Evolutionary conservation across 148 eudicot species (phyloP).

Genomic region (Persicaria tinctoria): DNA sequence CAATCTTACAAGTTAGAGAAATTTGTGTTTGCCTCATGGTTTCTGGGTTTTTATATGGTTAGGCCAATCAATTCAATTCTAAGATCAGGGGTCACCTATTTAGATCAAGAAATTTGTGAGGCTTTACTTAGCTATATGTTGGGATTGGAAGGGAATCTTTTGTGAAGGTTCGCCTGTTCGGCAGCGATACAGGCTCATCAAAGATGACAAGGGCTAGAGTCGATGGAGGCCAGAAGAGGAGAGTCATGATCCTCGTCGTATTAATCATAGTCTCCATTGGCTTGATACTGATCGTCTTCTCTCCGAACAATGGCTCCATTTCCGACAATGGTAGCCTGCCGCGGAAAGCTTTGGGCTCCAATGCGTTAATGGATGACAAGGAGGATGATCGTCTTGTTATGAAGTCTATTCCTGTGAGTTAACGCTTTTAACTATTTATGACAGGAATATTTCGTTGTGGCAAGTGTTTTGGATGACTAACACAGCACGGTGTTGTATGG

Average conservation of each 20-base stretch:
- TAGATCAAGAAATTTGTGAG: neutral
- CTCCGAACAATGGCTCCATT: conserved; percentile 19
- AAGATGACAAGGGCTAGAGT: conserved; percentile 31
- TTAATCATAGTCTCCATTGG: conserved; percentile 22
- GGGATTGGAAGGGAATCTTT: neutral
- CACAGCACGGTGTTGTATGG: neutral
- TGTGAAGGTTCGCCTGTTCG: neutral
- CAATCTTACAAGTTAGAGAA: neutral
- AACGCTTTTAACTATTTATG: neutral
- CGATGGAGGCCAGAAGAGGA: conserved; percentile 26
- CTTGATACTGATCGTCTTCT: conserved; percentile 19
- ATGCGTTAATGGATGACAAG: conserved; percentile 14
- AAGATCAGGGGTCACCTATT: neutral
- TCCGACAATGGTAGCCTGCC: conserved; percentile 23
- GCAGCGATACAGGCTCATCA: neutral
- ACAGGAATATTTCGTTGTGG: neutral
- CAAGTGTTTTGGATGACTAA: neutral
- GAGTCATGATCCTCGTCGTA: conserved; percentile 18
- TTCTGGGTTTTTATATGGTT: neutral
- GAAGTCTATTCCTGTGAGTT: conserved; percentile 37
- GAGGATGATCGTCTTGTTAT: conserved; percentile 17
- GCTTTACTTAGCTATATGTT: neutral
- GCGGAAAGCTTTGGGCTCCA: conserved; percentile 17
- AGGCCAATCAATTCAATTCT: neutral
- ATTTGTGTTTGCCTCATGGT: neutral